Conservation (phyloP, 352 stramenopile species). For the Phytophthora fragariaefolia region DNA sequence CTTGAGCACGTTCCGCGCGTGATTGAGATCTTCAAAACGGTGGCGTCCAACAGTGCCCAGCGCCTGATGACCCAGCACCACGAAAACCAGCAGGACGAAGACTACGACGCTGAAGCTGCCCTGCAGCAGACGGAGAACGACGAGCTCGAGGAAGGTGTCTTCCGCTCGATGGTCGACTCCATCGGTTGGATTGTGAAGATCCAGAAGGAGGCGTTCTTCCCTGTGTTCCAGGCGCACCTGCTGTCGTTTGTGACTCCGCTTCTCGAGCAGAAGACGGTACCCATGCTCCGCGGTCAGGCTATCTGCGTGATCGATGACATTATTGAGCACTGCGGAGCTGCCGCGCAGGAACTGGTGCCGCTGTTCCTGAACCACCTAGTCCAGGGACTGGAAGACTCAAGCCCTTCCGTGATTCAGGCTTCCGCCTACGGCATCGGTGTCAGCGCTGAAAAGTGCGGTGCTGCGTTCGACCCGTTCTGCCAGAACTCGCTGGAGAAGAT, state of each 20-base stretch:
- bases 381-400: slow-evolving; percentile 72
- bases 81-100: slow-evolving; percentile 78
- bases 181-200: slow-evolving; percentile 89
- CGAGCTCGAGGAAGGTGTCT: slow-evolving; percentile 79
- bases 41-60: slow-evolving; percentile 71
- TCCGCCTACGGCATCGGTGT: slow-evolving; percentile 86
- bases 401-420: slow-evolving; percentile 74
- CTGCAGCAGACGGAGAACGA: slow-evolving; percentile 73
- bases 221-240: slow-evolving; percentile 74
- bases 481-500: slow-evolving; percentile 76
- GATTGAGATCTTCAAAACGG: slow-evolving; percentile 73
- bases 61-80: slow-evolving; percentile 63
- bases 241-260: slow-evolving; percentile 73
- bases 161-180: slow-evolving; percentile 84
- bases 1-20: slow-evolving; percentile 74
- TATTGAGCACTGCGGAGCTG: slow-evolving; percentile 82
- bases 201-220: slow-evolving; percentile 80
- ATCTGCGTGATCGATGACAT: slow-evolving; percentile 92
- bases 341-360: slow-evolving; percentile 76
- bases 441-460: slow-evolving; percentile 79
- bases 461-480: slow-evolving; percentile 76
- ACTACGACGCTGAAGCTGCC: slow-evolving; percentile 82
- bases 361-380: slow-evolving; percentile 78
- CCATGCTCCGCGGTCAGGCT: slow-evolving; percentile 76
- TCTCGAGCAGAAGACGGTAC: slow-evolving; percentile 61